These are phyloP conservation scores for Candida anglica DNA, from an alignment of 805 yeast genomes.

Conservation along the genomic window DNA sequence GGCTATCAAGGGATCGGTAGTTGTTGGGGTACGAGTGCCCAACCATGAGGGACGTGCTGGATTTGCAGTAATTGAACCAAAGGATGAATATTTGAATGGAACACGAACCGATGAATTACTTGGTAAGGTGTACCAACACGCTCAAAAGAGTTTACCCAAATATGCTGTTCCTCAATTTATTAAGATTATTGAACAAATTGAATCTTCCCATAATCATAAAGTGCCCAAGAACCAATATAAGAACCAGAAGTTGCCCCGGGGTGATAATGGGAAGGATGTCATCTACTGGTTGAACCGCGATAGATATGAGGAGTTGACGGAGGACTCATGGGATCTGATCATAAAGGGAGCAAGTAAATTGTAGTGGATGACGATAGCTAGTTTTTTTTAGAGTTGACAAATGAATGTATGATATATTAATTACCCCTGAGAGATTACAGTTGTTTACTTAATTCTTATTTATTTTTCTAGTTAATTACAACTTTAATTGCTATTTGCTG, in stretches of 20 bases:
- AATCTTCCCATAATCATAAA: conserved; percentile 78
- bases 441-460: background rate
- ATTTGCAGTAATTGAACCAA: conserved; percentile 68
- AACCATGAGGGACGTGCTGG: conserved; percentile 95
- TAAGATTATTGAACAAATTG: conserved; percentile 54
- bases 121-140: conserved; percentile 23
- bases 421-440: background rate
- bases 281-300: conserved; percentile 67
- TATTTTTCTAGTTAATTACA: background rate
- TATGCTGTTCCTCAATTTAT: conserved; percentile 85
- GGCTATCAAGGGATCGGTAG: conserved; percentile 63
- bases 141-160: conserved; percentile 54
- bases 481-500: conserved; percentile 41
- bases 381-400: background rate
- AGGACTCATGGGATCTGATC: conserved; percentile 49
- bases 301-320: conserved; percentile 55
- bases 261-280: conserved; percentile 52
- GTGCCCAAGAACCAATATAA: conserved; percentile 66
- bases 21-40: conserved; percentile 83
- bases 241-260: conserved; percentile 67
- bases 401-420: background rate
- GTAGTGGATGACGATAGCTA: no score
- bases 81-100: conserved; percentile 21
- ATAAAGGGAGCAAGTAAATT: conserved; percentile 37
- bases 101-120: conserved; percentile 28